Percentiles rank a stretch among this genome's conserved stretches.
phyloP scores from a whole-genome alignment of 2,329 filamentous ascomycete species.

The Didymella keratinophila region DNA sequence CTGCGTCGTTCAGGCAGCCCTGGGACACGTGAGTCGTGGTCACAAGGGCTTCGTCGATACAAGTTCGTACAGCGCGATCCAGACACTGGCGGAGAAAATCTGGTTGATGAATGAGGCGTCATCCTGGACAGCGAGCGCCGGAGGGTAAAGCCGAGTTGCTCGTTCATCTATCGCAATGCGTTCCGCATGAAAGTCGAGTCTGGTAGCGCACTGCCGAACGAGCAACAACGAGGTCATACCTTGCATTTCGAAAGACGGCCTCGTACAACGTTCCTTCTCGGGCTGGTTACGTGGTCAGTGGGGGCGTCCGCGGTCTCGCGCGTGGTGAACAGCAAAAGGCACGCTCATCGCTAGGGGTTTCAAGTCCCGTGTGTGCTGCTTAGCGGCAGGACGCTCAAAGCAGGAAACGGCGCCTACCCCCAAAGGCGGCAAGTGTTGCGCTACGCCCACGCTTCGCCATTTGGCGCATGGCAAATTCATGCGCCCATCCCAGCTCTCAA shows the following conservation, averaged over 20 bases:
- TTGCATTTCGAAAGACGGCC: conserved; percentile 1
- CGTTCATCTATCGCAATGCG: not conserved
- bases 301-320: not conserved
- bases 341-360: conserved; percentile 12
- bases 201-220: conserved; percentile 2
- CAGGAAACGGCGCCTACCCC: conserved; percentile 12
- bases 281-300: conserved; percentile 9
- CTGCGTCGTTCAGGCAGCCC: conserved; percentile 12
- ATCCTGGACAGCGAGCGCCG: not conserved
- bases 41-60: conserved; percentile 3
- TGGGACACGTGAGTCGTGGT: not conserved
- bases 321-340: conserved; percentile 6
- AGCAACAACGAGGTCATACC: conserved; percentile 3
- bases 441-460: conserved; percentile 4
- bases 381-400: conserved; percentile 8
- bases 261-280: not conserved
- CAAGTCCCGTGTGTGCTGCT: conserved; percentile 9
- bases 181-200: conserved; percentile 11
- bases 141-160: conserved; percentile 6
- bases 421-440: conserved; percentile 5
- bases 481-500: conserved; percentile 1
- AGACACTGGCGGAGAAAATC: conserved; percentile 11
- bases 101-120: conserved; percentile 10
- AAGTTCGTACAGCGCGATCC: not conserved
- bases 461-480: conserved; percentile 16